These are phyloP conservation scores for Cyclotella cryptica DNA, from an alignment of 108 stramenopile genomes.

Conservation along the genomic window DNA sequence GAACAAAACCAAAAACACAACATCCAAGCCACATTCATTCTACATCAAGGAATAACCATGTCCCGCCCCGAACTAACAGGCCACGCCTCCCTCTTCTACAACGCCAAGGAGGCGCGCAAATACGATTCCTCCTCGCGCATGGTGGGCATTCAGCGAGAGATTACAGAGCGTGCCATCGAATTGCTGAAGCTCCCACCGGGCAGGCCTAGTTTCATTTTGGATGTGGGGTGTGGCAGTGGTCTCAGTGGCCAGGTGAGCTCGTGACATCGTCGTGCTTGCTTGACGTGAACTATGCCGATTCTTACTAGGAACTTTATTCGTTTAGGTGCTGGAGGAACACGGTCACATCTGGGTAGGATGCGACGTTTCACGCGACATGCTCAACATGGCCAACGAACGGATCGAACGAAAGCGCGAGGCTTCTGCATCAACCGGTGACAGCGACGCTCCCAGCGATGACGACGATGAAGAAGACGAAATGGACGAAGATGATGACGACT, in stretches of 20 bases:
- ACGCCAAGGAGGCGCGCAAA: slow-evolving; percentile 94
- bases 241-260: slow-evolving; percentile 86
- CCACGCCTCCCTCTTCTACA: slow-evolving; percentile 91
- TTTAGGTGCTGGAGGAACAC: slow-evolving; percentile 88
- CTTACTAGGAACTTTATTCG: no score
- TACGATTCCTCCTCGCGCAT: slow-evolving; percentile 96
- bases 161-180: slow-evolving; percentile 97
- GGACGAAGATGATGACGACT: slow-evolving; percentile 41
- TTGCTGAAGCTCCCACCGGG: slow-evolving; percentile 74
- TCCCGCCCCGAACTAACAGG: slow-evolving; percentile 93
- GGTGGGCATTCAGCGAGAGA: slow-evolving; percentile 95
- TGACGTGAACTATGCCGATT: background rate
- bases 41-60: slow-evolving; percentile 52
- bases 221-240: slow-evolving; percentile 98
- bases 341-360: slow-evolving; percentile 98
- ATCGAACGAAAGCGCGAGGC: slow-evolving; percentile 72
- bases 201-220: slow-evolving; percentile 81
- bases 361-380: slow-evolving; percentile 97
- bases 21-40: background rate
- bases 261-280: background rate
- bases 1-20: no score
- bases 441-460: slow-evolving; percentile 17
- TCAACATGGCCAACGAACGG: slow-evolving; percentile 93
- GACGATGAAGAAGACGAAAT: slow-evolving; percentile 36
- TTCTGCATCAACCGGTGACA: slow-evolving; percentile 16